Base-by-base conservation (phyloP, 1,139 yeast species). In the Candida albicans region DNA sequence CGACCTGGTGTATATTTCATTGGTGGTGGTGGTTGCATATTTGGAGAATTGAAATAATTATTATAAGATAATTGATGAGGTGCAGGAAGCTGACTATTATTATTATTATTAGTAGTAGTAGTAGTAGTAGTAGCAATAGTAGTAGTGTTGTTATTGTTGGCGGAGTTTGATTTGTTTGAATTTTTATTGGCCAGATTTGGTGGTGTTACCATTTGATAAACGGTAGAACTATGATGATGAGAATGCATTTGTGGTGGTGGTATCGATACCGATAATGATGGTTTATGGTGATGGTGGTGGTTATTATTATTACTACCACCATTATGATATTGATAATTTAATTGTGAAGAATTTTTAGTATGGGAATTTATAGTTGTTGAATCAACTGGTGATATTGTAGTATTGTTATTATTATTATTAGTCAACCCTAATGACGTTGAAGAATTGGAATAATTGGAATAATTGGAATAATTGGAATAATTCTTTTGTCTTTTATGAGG, bases 201-300 rank as follows among this genome's bases (percentile, higher is more conserved):
- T 15, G 46, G 46, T 15, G 46, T 40, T 5, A 43, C 41, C 32
- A 41, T 27, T 43, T 40, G 46, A 37, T 34, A 40, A 22, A 29
- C 14, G 13, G 32, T 29, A 12, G n/a, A n/a, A 29, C 35, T 8
- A 12, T 35, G 39, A 14, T 13, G 10, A 25, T 10, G 15, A 10
- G 39, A 33, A 40, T 33, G 40, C 28, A 30, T 12, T 37, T 35
- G 36, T 25, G 31, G 41, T 38, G 26, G 42, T 25, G 27, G 36
- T 14, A 10, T 22, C 7, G 40, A 26, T 33, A 33, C 13, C 15
- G 35, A 35, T 26, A 12, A 8, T 25, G 40, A 14, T 27, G 40
- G 32, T 8, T 37, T 30, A n/a, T 28, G 30, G 30, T 31, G 28
- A 35, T 26, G 32, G 15, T 15, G 27, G 8, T 25, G 7, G 28